phyloP scores from a whole-genome alignment of 345 rosid genomes.

The Sonneratia caseolaris region DNA sequence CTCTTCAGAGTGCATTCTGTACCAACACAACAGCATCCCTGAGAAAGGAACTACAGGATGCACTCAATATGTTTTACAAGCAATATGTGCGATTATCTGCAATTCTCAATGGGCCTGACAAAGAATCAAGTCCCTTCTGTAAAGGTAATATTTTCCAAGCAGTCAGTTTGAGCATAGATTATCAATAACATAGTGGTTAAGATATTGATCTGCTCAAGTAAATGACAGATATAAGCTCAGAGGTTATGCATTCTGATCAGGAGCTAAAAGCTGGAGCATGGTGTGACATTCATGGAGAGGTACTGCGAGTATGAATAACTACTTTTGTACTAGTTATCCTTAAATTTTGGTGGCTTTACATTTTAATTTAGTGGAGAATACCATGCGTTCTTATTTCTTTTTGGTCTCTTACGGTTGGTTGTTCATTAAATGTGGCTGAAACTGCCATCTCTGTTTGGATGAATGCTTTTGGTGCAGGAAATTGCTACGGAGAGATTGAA shows the following conservation, averaged over 20 bases:
- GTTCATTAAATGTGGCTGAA: background rate
- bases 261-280: conserved; percentile 21
- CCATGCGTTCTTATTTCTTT: background rate
- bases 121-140: conserved; percentile 16
- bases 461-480: conserved; percentile 30
- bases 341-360: background rate
- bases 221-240: conserved; percentile 34
- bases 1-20: conserved; percentile 4
- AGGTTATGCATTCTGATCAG: conserved; percentile 24
- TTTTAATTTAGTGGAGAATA: background rate
- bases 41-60: conserved; percentile 30
- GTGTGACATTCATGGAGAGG: conserved; percentile 23
- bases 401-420: background rate
- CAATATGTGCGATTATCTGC: conserved; percentile 20
- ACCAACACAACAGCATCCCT: conserved; percentile 18
- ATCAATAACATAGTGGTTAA: conserved; percentile 3
- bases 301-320: conserved; percentile 17
- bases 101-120: conserved; percentile 23
- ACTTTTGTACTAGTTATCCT: background rate
- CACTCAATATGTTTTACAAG: conserved; percentile 27
- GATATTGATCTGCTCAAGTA: conserved; percentile 13
- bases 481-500: conserved; percentile 26
- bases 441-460: conserved; percentile 1
- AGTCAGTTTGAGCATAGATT: background rate
- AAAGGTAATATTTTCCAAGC: conserved; percentile 25